Evolutionary conservation across 2,329 filamentous ascomycete genomes (phyloP), one percentile per base, ranked within the genome.

Genomic region (Phyllosticta citrichinensis): DNA sequence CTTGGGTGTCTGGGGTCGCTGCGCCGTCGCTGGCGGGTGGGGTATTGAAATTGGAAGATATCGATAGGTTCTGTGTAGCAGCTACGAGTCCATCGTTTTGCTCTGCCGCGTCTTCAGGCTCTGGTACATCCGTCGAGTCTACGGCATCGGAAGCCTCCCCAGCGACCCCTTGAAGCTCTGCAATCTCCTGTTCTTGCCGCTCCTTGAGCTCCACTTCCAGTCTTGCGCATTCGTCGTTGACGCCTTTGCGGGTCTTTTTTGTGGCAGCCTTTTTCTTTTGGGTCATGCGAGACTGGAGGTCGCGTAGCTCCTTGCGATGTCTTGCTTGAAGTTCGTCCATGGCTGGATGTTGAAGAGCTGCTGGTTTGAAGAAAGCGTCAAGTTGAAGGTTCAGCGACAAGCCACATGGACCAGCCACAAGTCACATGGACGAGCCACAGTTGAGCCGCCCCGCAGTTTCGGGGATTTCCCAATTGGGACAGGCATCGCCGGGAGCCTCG

Each of bases 221-320:
- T 25, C 75, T 71, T 20, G 83, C 82, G 69, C 84, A 86, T 68
- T 87, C 84, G 65, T 86, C 83, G 64, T 85, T 85, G 51, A 81
- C 75, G 40, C 75, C 76, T 65, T 80, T 85, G 56, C 84, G 79
- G 9, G 83, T 85, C 74, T 86, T 87, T 77, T 97, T 99, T 55
- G 88, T 95, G 17, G 94, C 92, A 67, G 89, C 87, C 80, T 97
- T 97, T 81, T 97, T 99, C 81, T 97, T 97, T 76, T 88, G 91
- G 5, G 90, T 97, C 69, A 95, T 86, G 63, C 87, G 86, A 57
- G 85, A 83, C 73, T 96, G 89, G 25, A 99, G 81, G 63, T 97
- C 93, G 67, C 86, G 87, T 73, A 88, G 86, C 76, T 99, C 93
- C 74, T 90, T 94, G 68, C 90, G 86, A 73, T 99, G 94, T 55